phyloP scores from a whole-genome alignment of 768 basidiomycete genomes.

The Obba rivulosa region DNA sequence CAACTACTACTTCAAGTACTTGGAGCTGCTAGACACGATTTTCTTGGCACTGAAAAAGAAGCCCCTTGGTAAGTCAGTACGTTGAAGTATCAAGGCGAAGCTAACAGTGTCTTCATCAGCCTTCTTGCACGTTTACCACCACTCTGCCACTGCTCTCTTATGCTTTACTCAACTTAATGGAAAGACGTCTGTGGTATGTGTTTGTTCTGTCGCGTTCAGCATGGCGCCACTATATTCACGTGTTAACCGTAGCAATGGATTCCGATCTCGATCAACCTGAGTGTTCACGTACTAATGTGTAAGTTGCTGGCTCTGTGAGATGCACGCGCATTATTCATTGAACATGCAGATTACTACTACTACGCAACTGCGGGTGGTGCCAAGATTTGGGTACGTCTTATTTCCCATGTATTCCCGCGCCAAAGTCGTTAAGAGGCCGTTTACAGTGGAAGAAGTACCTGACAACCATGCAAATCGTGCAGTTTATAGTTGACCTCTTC shows the following conservation, averaged over 20 bases:
- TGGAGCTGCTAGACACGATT: conserved; percentile 94
- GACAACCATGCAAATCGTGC: conserved; percentile 93
- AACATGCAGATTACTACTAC: conserved; percentile 88
- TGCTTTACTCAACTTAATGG: conserved; percentile 95
- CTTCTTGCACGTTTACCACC: conserved; percentile 98
- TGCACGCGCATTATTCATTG: neutral
- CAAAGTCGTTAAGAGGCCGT: conserved; percentile 1
- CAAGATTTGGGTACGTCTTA: conserved; percentile 82
- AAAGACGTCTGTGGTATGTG: conserved; percentile 84
- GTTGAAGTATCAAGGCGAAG: neutral
- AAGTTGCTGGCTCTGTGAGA: conserved; percentile 28
- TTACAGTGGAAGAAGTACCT: conserved; percentile 97
- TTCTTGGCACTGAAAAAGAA: conserved; percentile 99
- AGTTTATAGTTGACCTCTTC: conserved; percentile 90
- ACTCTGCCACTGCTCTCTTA: conserved; percentile 93
- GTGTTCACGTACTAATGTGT: conserved; percentile 98
- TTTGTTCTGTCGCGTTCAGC: neutral
- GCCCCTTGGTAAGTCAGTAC: conserved; percentile 68
- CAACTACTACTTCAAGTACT: conserved; percentile 98
- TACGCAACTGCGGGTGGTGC: conserved; percentile 96
- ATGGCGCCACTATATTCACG: neutral
- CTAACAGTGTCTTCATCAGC: conserved; percentile 32
- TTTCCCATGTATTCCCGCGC: neutral
- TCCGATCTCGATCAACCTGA: conserved; percentile 84
- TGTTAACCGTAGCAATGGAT: conserved; percentile 78